phyloP scores from a whole-genome alignment of 371 early-diverging fungal genomes.

The Rhizopus arrhizus region DNA sequence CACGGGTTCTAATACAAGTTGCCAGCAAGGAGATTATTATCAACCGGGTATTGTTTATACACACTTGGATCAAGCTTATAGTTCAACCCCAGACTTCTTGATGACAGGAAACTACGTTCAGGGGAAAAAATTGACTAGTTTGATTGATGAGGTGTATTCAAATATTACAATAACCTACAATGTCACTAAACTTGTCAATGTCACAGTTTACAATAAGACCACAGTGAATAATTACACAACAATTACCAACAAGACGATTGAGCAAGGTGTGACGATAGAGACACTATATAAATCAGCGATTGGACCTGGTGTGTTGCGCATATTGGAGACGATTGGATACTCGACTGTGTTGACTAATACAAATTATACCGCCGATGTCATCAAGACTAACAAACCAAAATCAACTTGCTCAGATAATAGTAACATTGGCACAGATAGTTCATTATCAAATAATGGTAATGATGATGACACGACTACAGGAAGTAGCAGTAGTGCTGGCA shows the following conservation, averaged over 20 bases:
- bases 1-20: constrained; percentile 8
- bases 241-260: constrained; percentile 8
- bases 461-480: no score
- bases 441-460: not conserved
- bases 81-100: constrained; percentile 27
- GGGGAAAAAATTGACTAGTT: constrained; percentile 15
- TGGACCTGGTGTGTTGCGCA: constrained; percentile 41
- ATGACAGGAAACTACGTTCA: constrained; percentile 20
- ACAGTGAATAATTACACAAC: constrained; percentile 15
- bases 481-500: no score
- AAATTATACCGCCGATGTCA: constrained; percentile 22
- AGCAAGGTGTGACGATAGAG: not conserved
- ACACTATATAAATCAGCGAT: constrained; percentile 29
- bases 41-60: constrained; percentile 27
- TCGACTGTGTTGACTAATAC: constrained; percentile 37
- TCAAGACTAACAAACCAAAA: constrained; percentile 19
- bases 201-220: constrained; percentile 14
- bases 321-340: constrained; percentile 41
- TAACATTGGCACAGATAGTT: constrained; percentile 4
- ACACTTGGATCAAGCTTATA: constrained; percentile 29
- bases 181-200: constrained; percentile 4
- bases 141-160: constrained; percentile 22
- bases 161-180: constrained; percentile 23
- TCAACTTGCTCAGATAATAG: constrained; percentile 8
- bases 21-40: constrained; percentile 10